Evolutionary conservation across 1,139 yeast genomes (phyloP), one percentile per base, ranked within the genome.

Genomic region (Hemisphaericaspora xylanilytica): DNA sequence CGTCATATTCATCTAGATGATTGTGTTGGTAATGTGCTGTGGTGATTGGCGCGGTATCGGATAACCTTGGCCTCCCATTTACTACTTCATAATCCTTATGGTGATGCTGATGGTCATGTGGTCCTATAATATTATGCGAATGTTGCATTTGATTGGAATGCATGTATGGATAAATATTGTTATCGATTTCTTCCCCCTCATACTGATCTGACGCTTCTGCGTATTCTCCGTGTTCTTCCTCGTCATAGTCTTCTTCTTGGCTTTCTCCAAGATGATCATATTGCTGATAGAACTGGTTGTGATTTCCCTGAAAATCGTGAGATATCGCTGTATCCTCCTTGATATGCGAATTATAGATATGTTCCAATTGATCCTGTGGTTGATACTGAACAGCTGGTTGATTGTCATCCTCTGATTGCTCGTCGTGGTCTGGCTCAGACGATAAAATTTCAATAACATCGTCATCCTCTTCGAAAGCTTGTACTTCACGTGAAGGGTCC

Each of bases 221-320:
- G 11, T 32, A 48, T 28, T 50, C 49, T 8, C 39, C 49, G 14
- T 33, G 43, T 3, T 30, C 47, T 21, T 41, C 48, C 16, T 39
- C 48, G 18, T 39, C 49, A 3, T 40, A 45, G 12, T 42, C 44
- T 5, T 39, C 43, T 4, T 41, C 46, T 12, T 43, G 44, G 15
- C 35, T 41, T 26, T 35, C 45, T 4, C 33, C 5, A 12, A n/a
- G 14, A 18, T 29, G 12, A 8, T 18, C 43, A 4, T 31, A 43
- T 9, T 37, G 36, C n/a, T 36, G 26, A 21, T 31, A 29, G 17
- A 15, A 16, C 15, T 39, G 32, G 18, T 32, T 33, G 14, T 44
- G 32, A 3, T 11, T 9, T 12, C 15, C 12, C 25, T 17, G 21
- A 8, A 25, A 9, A 25, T 25, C 6, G 31, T 11, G 29, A 13